phyloP scores from a whole-genome alignment of 2,329 filamentous ascomycete species.

The Tolypocladium amazonense region DNA sequence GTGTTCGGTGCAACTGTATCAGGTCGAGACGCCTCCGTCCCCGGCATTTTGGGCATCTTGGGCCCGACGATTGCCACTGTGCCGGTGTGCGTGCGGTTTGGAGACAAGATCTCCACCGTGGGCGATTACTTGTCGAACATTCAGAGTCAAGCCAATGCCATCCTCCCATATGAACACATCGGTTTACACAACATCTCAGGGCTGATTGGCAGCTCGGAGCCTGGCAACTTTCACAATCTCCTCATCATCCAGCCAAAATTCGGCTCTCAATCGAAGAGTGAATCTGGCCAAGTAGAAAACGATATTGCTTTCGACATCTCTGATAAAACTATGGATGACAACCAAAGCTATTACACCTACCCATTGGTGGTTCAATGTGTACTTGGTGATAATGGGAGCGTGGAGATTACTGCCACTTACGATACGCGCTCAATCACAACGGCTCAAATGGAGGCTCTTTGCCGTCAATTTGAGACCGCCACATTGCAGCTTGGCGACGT shows the following conservation, averaged over 20 bases:
- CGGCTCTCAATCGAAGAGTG: not conserved
- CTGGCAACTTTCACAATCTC: not conserved
- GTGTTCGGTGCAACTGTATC: slow-evolving; percentile 16
- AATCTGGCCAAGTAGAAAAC: no score
- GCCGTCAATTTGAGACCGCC: not conserved
- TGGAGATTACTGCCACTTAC: not conserved
- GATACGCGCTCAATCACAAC: not conserved
- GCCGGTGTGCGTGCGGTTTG: slow-evolving; percentile 12
- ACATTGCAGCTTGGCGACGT: slow-evolving; percentile 1
- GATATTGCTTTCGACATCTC: not conserved
- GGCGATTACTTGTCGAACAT: slow-evolving; percentile 5
- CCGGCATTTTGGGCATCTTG: slow-evolving; percentile 13
- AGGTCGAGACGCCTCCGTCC: slow-evolving; percentile 15
- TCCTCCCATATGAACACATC: slow-evolving; percentile 9
- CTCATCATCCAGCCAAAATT: not conserved
- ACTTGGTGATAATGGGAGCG: not conserved
- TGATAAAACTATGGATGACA: not conserved
- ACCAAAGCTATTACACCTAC: not conserved
- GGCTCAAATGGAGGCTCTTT: not conserved
- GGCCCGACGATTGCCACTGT: slow-evolving; percentile 21
- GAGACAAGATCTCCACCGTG: not conserved
- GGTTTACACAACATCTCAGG: slow-evolving; percentile 10
- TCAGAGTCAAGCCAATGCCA: slow-evolving; percentile 2
- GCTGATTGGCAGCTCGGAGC: not conserved
- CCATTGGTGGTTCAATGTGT: not conserved